Evolutionary conservation across 352 stramenopile genomes (phyloP), one percentile per base, ranked within the genome.

Genomic region (Phytophthora lateralis): DNA sequence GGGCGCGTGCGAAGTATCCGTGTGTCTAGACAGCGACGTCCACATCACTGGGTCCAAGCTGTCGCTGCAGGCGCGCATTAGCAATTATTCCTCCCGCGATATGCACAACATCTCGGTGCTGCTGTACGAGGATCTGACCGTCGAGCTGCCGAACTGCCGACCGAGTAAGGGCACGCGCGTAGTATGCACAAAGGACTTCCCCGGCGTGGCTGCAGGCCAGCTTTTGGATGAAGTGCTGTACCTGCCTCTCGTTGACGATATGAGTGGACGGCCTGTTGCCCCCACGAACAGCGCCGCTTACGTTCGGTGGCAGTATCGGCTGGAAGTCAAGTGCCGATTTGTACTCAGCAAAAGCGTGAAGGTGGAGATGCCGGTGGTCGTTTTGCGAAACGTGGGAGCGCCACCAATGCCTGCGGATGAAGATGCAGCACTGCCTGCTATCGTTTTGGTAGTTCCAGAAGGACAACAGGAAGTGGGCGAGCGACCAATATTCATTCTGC

Each of bases 261-360:
- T 44, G 9, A 62, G 15, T 10, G 48, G 52, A 30, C 21, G 12
- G 11, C 59, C 64, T 4, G 50, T 76, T 50, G 59, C 63, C 20
- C 55, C 63, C n/a, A 73, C 60, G 15, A 63, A 68, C 45, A 71
- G 55, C n/a, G 64, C 52, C 14, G 56, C 64, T 12, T 74, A 63
- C 27, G 47, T 77, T 35, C 57, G 65, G 34, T 74, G 69, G 64
- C 54, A 68, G 30, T 76, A 76, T 49, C 63, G 64, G 26, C 41
- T 76, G 27, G 55, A 63, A 17, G 60, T 77, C 52, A 73, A 73
- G 57, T 77, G 69, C 29, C 60, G 57, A 24, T 73, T 73, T 38
- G n/a, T 59, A 15, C 45, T 77, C 7, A 74, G 69, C 52, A 71
- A 70, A 35, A 77, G 69, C 43, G 64, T 77, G 9, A 72, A 69